Percentiles rank a stretch among this genome's conserved stretches.
Evolutionary conservation across 2,329 filamentous ascomycete genomes (phyloP).

Genomic region (Malbranchea zuffiana): DNA sequence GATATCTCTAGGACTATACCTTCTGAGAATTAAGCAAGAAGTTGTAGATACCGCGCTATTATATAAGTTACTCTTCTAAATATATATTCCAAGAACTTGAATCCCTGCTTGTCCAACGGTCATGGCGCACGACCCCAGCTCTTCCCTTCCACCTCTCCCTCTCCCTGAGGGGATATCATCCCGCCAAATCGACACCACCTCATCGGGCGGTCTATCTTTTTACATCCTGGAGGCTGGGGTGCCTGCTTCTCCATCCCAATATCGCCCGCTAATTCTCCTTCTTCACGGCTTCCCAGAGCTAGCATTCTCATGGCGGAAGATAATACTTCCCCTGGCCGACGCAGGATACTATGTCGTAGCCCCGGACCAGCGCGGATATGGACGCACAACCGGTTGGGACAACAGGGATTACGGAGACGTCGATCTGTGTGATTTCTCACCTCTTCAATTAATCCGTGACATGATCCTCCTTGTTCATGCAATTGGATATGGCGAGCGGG

Average conservation of each 20-base stretch:
- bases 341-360: conserved; percentile 56
- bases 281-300: conserved; percentile 59
- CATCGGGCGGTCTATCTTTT: conserved; percentile 48
- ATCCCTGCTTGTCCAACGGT: too few relatives aligned
- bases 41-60: too few relatives aligned
- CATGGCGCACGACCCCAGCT: too few relatives aligned
- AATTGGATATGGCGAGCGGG: conserved; percentile 49
- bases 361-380: conserved; percentile 58
- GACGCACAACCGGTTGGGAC: conserved; percentile 54
- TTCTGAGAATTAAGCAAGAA: too few relatives aligned
- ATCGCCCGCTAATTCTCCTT: conserved; percentile 48
- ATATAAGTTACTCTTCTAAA: too few relatives aligned
- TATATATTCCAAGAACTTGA: too few relatives aligned
- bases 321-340: conserved; percentile 48
- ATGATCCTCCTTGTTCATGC: conserved; percentile 50
- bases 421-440: conserved; percentile 46
- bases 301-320: conserved; percentile 57
- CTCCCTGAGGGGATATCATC: conserved; percentile 47
- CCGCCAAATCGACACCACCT: conserved; percentile 45
- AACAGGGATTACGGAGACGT: conserved; percentile 40
- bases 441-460: conserved; percentile 51
- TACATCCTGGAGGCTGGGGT: conserved; percentile 49
- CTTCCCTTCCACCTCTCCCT: conserved; percentile 39
- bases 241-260: conserved; percentile 21
- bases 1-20: too few relatives aligned